These are phyloP conservation scores for Platanus orientalis DNA, from an alignment of 164 flowering plant genomes.

Conservation along the genomic window DNA sequence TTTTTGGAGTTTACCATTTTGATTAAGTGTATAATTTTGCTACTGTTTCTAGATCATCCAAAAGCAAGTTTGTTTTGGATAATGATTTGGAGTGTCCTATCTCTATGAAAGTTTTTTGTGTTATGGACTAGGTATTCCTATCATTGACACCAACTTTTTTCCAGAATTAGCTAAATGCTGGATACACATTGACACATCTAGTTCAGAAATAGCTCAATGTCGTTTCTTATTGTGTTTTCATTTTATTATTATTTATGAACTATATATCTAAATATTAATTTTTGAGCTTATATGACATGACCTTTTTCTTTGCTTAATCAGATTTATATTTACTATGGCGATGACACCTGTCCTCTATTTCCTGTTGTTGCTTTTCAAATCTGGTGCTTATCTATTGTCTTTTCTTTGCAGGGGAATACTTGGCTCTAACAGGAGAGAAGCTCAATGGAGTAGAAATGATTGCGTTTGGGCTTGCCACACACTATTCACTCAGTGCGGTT, in stretches of 20 bases:
- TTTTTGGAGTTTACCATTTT: background rate
- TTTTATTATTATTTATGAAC: no score
- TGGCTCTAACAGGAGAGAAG: constrained; percentile 89
- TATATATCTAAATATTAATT: no score
- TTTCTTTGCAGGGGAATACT: constrained; percentile 70
- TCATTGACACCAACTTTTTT: no score
- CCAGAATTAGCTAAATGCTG: no score
- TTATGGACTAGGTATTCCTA: no score
- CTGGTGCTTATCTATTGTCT: constrained; percentile 3
- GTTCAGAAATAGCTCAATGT: no score
- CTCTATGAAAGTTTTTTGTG: no score
- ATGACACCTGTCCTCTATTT: background rate
- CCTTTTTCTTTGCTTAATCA: background rate
- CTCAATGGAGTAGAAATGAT: constrained; percentile 94
- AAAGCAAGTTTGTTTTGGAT: no score
- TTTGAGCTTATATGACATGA: background rate
- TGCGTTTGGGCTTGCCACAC: constrained; percentile 90
- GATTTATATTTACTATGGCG: background rate
- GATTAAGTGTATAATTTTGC: background rate
- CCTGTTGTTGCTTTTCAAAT: background rate
- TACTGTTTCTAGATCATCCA: no score
- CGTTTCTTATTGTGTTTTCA: no score
- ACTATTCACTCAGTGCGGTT: constrained; percentile 65
- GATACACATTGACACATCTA: no score
- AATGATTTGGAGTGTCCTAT: no score